These are phyloP conservation scores for Digitaria exilis DNA, from an alignment of 202 grass and related monocot genomes.

Conservation along the genomic window DNA sequence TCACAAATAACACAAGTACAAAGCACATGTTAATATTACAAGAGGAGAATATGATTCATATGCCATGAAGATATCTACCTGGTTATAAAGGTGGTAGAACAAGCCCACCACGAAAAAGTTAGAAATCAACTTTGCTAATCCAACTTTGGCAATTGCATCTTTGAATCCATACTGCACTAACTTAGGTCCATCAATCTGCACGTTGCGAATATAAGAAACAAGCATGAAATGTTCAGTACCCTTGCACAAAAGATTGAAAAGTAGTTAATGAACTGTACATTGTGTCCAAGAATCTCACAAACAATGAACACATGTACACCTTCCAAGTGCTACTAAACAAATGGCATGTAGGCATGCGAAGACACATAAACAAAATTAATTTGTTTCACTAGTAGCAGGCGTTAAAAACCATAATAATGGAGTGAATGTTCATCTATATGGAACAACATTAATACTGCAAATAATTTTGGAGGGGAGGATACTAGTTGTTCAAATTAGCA, in stretches of 20 bases:
- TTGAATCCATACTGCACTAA: constrained; percentile 81
- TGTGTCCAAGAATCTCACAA: constrained; percentile 15
- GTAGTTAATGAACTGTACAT: not conserved
- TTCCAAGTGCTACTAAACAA: not conserved
- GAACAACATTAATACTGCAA: constrained; percentile 2
- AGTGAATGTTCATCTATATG: constrained; percentile 19
- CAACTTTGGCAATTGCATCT: constrained; percentile 90
- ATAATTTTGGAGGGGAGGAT: not conserved
- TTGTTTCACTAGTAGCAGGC: not conserved
- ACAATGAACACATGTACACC: not conserved
- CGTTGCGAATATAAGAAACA: constrained; percentile 14
- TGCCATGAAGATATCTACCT: constrained; percentile 62
- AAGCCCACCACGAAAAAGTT: constrained; percentile 92
- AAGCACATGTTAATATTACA: not conserved
- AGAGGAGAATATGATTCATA: not conserved
- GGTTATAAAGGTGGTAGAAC: constrained; percentile 99
- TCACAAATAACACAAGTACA: not conserved
- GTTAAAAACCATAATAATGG: constrained; percentile 1
- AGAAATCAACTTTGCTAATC: constrained; percentile 70
- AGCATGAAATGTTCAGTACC: constrained; percentile 11
- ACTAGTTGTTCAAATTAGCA: not conserved
- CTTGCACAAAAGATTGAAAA: constrained; percentile 2
- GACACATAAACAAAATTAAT: not conserved
- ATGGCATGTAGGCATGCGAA: not conserved
- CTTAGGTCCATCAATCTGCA: constrained; percentile 87